Evolutionary conservation across 306 rosid genomes (phyloP), one percentile per base, ranked within the genome.

Genomic region (Purshia tridentata): DNA sequence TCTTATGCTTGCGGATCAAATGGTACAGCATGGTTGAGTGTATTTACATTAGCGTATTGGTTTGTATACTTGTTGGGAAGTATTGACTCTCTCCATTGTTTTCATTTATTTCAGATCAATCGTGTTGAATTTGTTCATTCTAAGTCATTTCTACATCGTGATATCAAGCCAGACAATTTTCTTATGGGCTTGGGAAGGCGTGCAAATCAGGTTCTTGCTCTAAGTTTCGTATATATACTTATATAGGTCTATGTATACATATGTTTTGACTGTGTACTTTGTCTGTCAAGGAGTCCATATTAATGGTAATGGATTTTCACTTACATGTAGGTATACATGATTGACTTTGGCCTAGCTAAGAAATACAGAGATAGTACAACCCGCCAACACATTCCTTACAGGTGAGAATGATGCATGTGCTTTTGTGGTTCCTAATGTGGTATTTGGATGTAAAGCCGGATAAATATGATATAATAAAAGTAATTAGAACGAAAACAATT

Each of bases 181-280:
- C 92, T 93, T 56, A 93, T 93, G 98, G 98, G 98, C 65, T 84
- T 93, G 66, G 98, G 98, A 78, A 86, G 97, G 86, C 97, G 98
- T 74, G 97, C 98, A 4, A 93, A 93, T 78, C 97, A 90, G 96
- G 98, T 93, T 23, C 15, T 22, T 64, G 6, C 54, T 75, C 74
- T 44, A 6, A 37, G 37, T 78, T 66, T 55, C 42, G 3, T 69
- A 5, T 41, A 9, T 22, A 67, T 67, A 9, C 14, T 53, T 49
- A 4, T n/a, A 8, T 16, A 11, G 1, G 66, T 6, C 12, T 14
- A 14, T 59, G 13, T 23, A 18, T 63, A 15, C 60, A 53, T 62
- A 19, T 16, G 23, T 70, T 44, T 64, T 59, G 59, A 58, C 40
- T 18, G 1, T 76, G 42, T 58, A 45, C 51, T 18, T 54, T 46